Percentiles rank a stretch among this genome's conserved stretches.
Evolutionary conservation across 1,139 yeast genomes (phyloP).

Genomic region (Nakaseomyces glabratus): DNA sequence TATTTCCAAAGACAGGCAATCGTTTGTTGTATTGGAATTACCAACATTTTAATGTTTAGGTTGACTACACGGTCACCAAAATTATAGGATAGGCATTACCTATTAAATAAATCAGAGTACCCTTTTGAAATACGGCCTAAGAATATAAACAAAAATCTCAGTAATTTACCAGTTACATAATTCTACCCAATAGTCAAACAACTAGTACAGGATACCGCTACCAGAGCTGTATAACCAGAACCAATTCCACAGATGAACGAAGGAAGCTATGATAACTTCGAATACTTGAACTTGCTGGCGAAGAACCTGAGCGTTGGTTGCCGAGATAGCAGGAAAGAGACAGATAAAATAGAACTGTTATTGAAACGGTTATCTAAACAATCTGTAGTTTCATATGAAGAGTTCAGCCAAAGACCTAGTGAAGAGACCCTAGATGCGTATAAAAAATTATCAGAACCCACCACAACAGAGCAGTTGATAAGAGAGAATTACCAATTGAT

Average conservation of each 20-base stretch:
- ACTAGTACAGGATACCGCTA: no score
- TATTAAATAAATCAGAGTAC: no score
- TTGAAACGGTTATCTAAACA: conserved; percentile 28
- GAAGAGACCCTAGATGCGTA: neutral
- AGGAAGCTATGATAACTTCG: conserved; percentile 19
- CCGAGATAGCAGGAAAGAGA: conserved; percentile 21
- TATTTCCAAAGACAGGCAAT: no score
- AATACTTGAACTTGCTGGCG: conserved; percentile 19
- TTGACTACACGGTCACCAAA: no score
- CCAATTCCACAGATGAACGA: conserved; percentile 2
- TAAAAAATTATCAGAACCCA: conserved; percentile 10
- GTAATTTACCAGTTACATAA: no score
- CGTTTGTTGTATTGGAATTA: no score
- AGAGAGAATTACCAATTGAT: conserved; percentile 24
- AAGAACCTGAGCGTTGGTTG: conserved; percentile 20
- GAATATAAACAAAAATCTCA: no score
- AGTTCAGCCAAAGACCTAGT: conserved; percentile 11
- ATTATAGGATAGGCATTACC: no score
- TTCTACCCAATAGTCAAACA: no score
- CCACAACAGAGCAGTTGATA: conserved; percentile 12
- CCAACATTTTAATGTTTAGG: no score
- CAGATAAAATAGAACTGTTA: conserved; percentile 23
- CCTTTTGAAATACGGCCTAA: no score
- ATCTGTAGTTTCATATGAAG: conserved; percentile 24
- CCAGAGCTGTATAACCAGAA: no score